phyloP scores from a whole-genome alignment of 2,329 filamentous ascomycete species.

The Hortaea werneckii region DNA sequence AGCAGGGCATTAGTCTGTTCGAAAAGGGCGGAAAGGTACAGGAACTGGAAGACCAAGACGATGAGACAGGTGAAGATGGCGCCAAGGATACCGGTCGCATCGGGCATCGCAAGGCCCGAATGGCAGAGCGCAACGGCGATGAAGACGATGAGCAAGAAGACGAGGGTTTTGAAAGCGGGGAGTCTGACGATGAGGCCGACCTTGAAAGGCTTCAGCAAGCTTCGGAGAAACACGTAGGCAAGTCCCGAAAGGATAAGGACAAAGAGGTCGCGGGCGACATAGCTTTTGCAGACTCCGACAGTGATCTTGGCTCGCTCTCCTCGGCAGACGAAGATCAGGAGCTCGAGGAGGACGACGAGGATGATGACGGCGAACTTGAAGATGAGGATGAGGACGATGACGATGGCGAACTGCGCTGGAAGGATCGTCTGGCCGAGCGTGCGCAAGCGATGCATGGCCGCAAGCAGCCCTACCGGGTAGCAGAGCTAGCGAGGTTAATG shows the following conservation, averaged over 20 bases:
- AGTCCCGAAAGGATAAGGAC: conserved; percentile 35
- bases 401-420: conserved; percentile 70
- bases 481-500: conserved; percentile 76
- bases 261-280: conserved; percentile 55
- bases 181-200: conserved; percentile 47
- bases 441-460: conserved; percentile 62
- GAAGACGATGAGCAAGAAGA: conserved; percentile 43
- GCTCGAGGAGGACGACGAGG: conserved; percentile 34
- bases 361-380: conserved; percentile 54
- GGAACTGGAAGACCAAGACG: conserved; percentile 37
- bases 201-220: conserved; percentile 26
- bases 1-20: conserved; percentile 78
- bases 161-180: conserved; percentile 37
- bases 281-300: conserved; percentile 92
- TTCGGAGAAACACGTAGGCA: conserved; percentile 42
- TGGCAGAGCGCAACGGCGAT: conserved; percentile 37
- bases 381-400: conserved; percentile 54
- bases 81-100: conserved; percentile 20
- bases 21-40: conserved; percentile 62
- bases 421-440: conserved; percentile 69
- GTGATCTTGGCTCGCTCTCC: conserved; percentile 83
- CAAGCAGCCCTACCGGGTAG: conserved; percentile 63
- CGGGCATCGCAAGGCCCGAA: conserved; percentile 41
- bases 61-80: too few species aligned
- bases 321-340: conserved; percentile 45